These are phyloP conservation scores for Uronychia setigera DNA, from an alignment of 73 alveolate species.

Conservation along the genomic window DNA sequence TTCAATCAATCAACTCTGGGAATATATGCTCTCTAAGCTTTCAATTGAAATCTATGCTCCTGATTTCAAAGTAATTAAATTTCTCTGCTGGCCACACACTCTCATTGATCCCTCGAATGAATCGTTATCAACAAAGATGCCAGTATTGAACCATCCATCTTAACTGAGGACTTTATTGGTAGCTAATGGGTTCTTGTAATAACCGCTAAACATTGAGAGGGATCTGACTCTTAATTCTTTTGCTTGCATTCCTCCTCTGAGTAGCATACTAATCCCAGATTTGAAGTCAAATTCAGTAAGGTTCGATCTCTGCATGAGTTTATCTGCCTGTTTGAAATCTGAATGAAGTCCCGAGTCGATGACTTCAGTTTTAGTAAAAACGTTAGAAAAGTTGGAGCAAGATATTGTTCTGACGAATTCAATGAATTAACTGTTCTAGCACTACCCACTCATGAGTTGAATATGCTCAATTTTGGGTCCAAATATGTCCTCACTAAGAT, in stretches of 20 bases:
- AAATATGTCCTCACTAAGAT: background rate
- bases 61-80: no score
- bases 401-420: background rate
- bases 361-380: background rate
- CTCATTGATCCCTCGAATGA: background rate
- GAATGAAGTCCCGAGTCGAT: background rate
- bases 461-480: background rate
- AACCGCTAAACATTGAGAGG: slow-evolving; percentile 54
- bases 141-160: slow-evolving; percentile 73
- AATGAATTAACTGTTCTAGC: background rate
- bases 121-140: slow-evolving; percentile 9
- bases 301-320: background rate
- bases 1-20: no score
- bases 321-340: background rate
- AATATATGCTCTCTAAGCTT: no score
- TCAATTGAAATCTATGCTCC: no score
- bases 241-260: background rate
- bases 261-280: background rate
- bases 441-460: background rate
- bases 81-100: background rate
- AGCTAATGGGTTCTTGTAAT: slow-evolving; percentile 52
- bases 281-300: background rate
- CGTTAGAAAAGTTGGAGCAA: background rate
- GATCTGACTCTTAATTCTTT: slow-evolving; percentile 41
- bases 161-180: slow-evolving; percentile 63